Base-by-base conservation (phyloP, 1,284 basidiomycete species). In the Takashimella koratensis region DNA sequence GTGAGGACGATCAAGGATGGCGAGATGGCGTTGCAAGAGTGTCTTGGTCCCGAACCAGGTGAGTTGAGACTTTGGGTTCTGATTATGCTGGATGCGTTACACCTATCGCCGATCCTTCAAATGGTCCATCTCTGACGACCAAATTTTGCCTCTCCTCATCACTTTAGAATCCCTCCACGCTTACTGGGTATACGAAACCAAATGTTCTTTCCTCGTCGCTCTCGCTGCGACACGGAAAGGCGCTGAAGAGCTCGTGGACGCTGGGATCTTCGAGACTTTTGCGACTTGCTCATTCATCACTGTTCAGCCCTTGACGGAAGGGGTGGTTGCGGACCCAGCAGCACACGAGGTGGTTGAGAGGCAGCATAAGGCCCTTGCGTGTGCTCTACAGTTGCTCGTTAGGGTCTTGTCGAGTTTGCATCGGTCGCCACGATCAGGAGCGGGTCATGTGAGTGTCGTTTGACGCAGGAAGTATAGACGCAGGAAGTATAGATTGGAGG, bases 121-220 rank as follows among this genome's bases (percentile, higher is more conserved):
- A n/a, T n/a, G n/a, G n/a, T n/a, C n/a, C n/a, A n/a, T n/a, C n/a
- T n/a, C n/a, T n/a, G n/a, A n/a, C n/a, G n/a, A n/a, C n/a, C n/a
- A n/a, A n/a, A n/a, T n/a, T n/a, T n/a, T n/a, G n/a, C n/a, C n/a
- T n/a, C n/a, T n/a, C n/a, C n/a, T n/a, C n/a, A n/a, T n/a, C n/a
- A n/a, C n/a, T 57, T 0, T 58, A 93, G 90, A 90, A 65, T 88
- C 91, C 58, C 77, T 98, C 20, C 95, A 97, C 67, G 82, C 90
- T 0, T 80, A 95, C 45, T 98, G 96, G 75, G 90, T 98, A 13
- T 98, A 95, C 67, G 95, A 98, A 73, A 84, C 93, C 13, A 93
- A 94, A 75, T 86, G 96, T 81, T 87, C 90, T 0, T 80, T 96
- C 60, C 84, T 98, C 52, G 83, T 87, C 24, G 83, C 90, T 25